These are phyloP conservation scores for Litchi chinensis DNA, from an alignment of 345 rosid genomes.

Conservation along the genomic window DNA sequence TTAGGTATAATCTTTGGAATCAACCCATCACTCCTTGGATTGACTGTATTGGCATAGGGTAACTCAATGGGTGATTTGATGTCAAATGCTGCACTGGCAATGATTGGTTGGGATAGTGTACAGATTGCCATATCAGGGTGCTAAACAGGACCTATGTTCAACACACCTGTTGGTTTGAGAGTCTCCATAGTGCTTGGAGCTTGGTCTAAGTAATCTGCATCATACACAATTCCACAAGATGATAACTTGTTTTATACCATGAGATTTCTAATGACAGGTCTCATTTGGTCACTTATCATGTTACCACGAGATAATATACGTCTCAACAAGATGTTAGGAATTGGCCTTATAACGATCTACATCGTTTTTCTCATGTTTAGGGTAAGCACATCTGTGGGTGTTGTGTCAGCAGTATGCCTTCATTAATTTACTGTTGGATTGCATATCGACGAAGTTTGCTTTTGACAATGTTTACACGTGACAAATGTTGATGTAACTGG, in stretches of 20 bases:
- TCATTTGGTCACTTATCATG: constrained; percentile 55
- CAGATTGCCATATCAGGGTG: constrained; percentile 73
- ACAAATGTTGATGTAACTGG: neutral
- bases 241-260: constrained; percentile 43
- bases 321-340: constrained; percentile 48
- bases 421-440: constrained; percentile 8
- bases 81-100: constrained; percentile 55
- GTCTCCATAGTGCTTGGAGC: constrained; percentile 55
- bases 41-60: constrained; percentile 72
- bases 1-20: constrained; percentile 48
- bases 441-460: neutral
- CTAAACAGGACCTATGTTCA: constrained; percentile 73
- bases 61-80: constrained; percentile 67
- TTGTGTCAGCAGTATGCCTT: constrained; percentile 22
- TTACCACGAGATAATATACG: constrained; percentile 50
- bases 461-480: neutral
- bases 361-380: constrained; percentile 37
- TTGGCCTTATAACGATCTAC: constrained; percentile 49
- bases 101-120: constrained; percentile 49
- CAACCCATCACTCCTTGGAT: constrained; percentile 56
- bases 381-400: constrained; percentile 33
- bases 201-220: constrained; percentile 39
- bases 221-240: constrained; percentile 43
- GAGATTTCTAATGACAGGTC: constrained; percentile 50
- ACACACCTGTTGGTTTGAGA: constrained; percentile 59